phyloP scores from a whole-genome alignment of 495 filamentous ascomycete genomes.

The Neurospora tetrasperma region DNA sequence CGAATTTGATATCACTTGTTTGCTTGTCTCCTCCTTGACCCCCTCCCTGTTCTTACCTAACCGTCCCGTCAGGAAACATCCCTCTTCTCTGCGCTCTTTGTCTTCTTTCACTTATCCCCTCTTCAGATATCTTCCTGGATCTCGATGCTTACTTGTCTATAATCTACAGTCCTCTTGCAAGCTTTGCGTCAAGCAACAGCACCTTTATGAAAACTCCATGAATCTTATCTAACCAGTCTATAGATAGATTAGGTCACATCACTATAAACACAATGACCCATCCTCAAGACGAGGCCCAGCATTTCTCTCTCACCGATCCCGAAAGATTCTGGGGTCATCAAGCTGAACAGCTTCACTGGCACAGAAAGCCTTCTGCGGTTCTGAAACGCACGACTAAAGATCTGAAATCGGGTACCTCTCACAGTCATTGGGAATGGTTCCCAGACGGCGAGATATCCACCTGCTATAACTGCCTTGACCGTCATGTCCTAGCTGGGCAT shows the following conservation, averaged over 20 bases:
- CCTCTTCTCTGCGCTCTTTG: neutral
- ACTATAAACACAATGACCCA: conserved; percentile 16
- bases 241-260: neutral
- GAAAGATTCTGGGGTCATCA: conserved; percentile 70
- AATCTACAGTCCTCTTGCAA: neutral
- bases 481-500: conserved; percentile 67
- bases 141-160: neutral
- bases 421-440: conserved; percentile 72
- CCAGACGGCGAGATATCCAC: conserved; percentile 83
- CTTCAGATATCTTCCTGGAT: neutral
- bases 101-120: neutral
- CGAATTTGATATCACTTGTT: neutral
- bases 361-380: conserved; percentile 49
- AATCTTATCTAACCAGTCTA: neutral
- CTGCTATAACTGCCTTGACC: conserved; percentile 80
- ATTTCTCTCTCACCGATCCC: conserved; percentile 48
- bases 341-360: conserved; percentile 68
- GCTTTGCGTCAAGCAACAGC: neutral
- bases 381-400: conserved; percentile 33
- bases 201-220: neutral
- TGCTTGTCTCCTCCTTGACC: neutral
- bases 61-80: neutral
- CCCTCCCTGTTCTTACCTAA: neutral
- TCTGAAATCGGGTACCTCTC: conserved; percentile 28
- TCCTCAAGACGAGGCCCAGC: conserved; percentile 41